Conservation (phyloP, 75 land plant genomes). For the Cunninghamia lanceolata region DNA sequence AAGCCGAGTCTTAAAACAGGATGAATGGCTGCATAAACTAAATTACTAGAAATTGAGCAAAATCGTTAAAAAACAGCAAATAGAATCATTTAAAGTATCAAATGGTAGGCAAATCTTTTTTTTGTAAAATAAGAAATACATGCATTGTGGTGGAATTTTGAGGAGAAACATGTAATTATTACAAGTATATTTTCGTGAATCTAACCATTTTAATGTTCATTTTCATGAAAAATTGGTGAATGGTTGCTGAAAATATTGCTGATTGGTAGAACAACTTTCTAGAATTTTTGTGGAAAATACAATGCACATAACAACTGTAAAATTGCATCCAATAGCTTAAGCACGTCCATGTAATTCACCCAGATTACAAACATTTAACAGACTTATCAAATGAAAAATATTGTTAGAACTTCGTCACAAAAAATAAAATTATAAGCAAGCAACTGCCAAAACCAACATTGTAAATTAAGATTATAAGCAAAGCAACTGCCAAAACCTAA, state of each 20-base stretch:
- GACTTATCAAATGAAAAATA: neutral
- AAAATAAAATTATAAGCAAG: neutral
- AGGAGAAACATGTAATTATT: no score
- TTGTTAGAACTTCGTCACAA: neutral
- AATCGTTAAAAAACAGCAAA: neutral
- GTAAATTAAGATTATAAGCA: neutral
- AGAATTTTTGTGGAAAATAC: no score
- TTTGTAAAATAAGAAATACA: no score
- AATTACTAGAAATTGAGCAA: neutral
- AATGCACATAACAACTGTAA: neutral
- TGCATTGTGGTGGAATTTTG: no score
- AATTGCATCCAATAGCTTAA: neutral
- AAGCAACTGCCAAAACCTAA: slow-evolving; percentile 2
- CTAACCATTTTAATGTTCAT: no score
- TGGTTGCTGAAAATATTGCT: no score
- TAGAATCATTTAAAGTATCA: neutral
- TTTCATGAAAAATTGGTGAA: no score
- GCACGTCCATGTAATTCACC: neutral
- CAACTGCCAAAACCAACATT: slow-evolving; percentile 8
- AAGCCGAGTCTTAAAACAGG: neutral
- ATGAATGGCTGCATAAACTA: neutral
- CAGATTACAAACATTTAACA: neutral
- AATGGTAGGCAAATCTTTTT: no score
- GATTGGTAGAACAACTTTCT: no score
- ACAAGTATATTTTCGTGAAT: no score